These are phyloP conservation scores for Leccinum longicurvipes DNA, from an alignment of 768 basidiomycete genomes.

Conservation along the genomic window DNA sequence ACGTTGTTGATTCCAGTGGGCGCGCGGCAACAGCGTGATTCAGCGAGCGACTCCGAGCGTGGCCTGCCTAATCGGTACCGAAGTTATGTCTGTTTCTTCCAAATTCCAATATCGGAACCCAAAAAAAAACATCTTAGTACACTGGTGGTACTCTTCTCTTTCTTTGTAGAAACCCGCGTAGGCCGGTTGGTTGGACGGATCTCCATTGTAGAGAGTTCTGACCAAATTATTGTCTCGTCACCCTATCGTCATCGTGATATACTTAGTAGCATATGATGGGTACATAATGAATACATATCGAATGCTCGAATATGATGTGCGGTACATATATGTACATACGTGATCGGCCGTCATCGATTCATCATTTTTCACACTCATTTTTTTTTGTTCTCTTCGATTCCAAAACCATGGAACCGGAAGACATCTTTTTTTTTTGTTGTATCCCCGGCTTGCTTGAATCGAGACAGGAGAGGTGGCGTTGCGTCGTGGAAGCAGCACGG, in stretches of 20 bases:
- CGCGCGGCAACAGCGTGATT: background rate
- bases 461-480: background rate
- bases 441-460: background rate
- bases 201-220: no score
- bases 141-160: no score
- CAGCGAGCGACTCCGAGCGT: background rate
- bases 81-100: background rate
- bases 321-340: background rate
- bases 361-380: background rate
- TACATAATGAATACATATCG: no score
- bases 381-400: background rate
- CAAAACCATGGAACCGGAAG: background rate
- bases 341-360: background rate
- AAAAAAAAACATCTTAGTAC: background rate
- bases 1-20: background rate
- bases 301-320: background rate
- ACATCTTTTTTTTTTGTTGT: background rate
- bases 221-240: no score
- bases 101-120: background rate
- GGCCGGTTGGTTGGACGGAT: no score
- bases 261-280: no score
- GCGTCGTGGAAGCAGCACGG: conserved; percentile 7
- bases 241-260: no score
- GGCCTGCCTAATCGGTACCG: background rate
- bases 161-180: background rate